These are phyloP conservation scores for Tylopilus intermedius DNA, from an alignment of 768 basidiomycete species.

Conservation along the genomic window DNA sequence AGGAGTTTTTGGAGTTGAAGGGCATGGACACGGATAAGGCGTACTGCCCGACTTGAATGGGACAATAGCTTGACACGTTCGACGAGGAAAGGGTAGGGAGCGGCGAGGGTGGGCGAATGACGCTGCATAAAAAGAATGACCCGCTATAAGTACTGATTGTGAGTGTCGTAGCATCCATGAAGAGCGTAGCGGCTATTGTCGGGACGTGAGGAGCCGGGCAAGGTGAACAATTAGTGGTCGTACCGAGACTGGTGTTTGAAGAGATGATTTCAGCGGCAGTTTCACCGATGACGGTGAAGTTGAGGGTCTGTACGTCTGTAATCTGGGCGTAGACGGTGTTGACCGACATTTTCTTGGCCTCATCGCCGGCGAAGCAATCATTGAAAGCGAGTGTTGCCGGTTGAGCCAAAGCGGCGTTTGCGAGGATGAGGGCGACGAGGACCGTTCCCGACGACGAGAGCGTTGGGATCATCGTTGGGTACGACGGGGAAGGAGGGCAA, in stretches of 20 bases:
- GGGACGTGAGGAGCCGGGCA: constrained; percentile 8
- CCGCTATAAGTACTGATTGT: constrained; percentile 71
- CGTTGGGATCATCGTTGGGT: constrained; percentile 21
- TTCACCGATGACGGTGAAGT: constrained; percentile 68
- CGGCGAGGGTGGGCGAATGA: constrained; percentile 75
- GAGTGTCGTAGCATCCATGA: constrained; percentile 75
- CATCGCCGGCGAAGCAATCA: constrained; percentile 64
- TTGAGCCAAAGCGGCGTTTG: constrained; percentile 38
- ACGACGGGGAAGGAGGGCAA: constrained; percentile 12
- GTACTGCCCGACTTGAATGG: constrained; percentile 72
- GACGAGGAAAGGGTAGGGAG: constrained; percentile 42
- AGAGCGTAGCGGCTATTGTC: constrained; percentile 65
- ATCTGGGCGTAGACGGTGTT: constrained; percentile 72
- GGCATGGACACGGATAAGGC: constrained; percentile 75
- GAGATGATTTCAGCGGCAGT: constrained; percentile 58
- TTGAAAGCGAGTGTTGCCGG: constrained; percentile 57
- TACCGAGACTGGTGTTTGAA: constrained; percentile 62
- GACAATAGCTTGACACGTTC: constrained; percentile 54
- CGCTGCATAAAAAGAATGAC: constrained; percentile 69
- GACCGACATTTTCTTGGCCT: constrained; percentile 56
- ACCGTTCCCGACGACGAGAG: constrained; percentile 4
- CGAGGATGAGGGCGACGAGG: constrained; percentile 16
- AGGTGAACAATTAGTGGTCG: constrained; percentile 19
- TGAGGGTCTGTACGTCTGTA: constrained; percentile 46
- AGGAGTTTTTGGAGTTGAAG: constrained; percentile 56